These are phyloP conservation scores for Symbiotaphrina buchneri DNA, from an alignment of 495 filamentous ascomycete species.

Conservation along the genomic window DNA sequence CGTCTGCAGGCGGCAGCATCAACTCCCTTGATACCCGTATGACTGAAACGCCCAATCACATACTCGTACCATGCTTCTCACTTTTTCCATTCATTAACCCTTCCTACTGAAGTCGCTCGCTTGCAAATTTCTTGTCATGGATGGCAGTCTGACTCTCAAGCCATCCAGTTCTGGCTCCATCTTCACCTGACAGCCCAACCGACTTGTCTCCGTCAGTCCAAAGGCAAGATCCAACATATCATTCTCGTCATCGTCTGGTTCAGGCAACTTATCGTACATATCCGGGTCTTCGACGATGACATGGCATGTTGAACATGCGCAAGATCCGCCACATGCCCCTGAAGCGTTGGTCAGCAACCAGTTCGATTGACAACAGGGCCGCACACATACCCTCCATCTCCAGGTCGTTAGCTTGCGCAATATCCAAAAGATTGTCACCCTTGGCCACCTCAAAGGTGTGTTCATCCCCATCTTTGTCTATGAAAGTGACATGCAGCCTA, in stretches of 20 bases:
- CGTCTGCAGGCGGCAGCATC: too few species aligned
- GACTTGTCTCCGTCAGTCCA: slow-evolving; percentile 83
- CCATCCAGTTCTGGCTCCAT: slow-evolving; percentile 86
- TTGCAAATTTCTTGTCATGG: slow-evolving; percentile 92
- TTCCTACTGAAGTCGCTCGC: slow-evolving; percentile 65
- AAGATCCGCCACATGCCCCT: slow-evolving; percentile 87
- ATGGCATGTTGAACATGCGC: slow-evolving; percentile 94
- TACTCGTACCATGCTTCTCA: too few species aligned
- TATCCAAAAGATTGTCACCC: slow-evolving; percentile 83
- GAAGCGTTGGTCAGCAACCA: not conserved
- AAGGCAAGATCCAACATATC: slow-evolving; percentile 98
- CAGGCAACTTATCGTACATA: slow-evolving; percentile 76
- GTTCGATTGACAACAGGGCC: not conserved
- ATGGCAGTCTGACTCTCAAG: slow-evolving; percentile 57
- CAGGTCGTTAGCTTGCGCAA: slow-evolving; percentile 82
- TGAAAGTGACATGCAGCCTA: slow-evolving; percentile 76
- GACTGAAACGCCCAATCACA: too few species aligned
- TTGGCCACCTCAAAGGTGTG: slow-evolving; percentile 56
- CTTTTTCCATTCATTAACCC: slow-evolving; percentile 16
- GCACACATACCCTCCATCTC: slow-evolving; percentile 69
- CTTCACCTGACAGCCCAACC: slow-evolving; percentile 83
- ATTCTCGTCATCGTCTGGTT: slow-evolving; percentile 93
- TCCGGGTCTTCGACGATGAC: slow-evolving; percentile 71
- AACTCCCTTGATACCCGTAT: too few species aligned
- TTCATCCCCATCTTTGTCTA: slow-evolving; percentile 73